A percentile compares a stretch with the other conserved stretches of the same genome.
These are phyloP conservation scores for Ascochyta koolunga DNA, from an alignment of 2,329 filamentous ascomycete species.

Conservation along the genomic window DNA sequence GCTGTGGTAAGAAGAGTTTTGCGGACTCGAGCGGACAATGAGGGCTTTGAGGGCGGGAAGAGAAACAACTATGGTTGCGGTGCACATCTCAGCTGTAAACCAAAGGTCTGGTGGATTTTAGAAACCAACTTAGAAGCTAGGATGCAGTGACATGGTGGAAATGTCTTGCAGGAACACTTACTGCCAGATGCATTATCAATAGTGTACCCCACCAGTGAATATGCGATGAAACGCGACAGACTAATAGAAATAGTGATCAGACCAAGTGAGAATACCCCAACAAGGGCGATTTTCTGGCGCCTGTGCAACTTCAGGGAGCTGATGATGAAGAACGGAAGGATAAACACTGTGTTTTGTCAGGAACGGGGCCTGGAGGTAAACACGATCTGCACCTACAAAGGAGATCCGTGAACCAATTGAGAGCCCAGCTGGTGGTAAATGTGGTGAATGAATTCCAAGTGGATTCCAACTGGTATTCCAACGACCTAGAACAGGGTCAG, in stretches of 20 bases:
- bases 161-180: conserved; percentile 5
- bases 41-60: conserved; percentile 28
- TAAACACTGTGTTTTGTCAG: conserved; percentile 20
- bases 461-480: conserved; percentile 27
- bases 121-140: not conserved
- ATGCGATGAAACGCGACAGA: conserved; percentile 28
- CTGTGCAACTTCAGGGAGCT: conserved; percentile 29
- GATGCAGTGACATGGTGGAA: no score
- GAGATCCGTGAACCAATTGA: conserved; percentile 29
- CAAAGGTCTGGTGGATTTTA: conserved; percentile 19
- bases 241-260: conserved; percentile 31
- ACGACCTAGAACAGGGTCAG: conserved; percentile 12
- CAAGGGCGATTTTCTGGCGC: conserved; percentile 30
- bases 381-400: conserved; percentile 13
- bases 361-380: not conserved
- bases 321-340: conserved; percentile 30
- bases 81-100: conserved; percentile 34
- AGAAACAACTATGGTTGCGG: conserved; percentile 27
- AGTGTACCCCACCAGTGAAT: conserved; percentile 22
- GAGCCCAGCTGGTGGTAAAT: conserved; percentile 20
- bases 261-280: conserved; percentile 30
- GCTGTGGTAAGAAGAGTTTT: conserved; percentile 19
- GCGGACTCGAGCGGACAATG: conserved; percentile 15
- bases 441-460: conserved; percentile 26
- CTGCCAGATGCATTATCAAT: conserved; percentile 28